Base-by-base conservation (phyloP, 768 basidiomycete genomes). In the Termitomyces sp. region DNA sequence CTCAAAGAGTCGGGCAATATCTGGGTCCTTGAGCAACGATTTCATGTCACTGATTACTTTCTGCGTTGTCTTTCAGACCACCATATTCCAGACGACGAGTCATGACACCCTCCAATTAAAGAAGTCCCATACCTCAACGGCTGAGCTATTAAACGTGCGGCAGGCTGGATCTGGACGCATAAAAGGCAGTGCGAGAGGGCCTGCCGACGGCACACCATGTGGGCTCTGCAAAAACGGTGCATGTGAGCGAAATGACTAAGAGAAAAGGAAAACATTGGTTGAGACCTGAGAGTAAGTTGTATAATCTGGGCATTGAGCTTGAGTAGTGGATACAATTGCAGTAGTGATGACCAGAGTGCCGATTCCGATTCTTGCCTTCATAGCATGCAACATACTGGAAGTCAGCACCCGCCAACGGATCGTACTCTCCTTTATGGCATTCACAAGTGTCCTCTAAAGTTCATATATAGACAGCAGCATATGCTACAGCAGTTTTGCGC, bases 21-120 rank as follows among this genome's bases (percentile, higher is more conserved):
- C 90, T 0, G 89, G 86, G 65, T 92, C 87, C 66, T 84, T 90
- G 56, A 92, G 72, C 44, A 85, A 77, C 17, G 73, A 67, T 42
- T 81, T 90, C 86, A 90, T 87, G 68, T 91, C 86, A n/a, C 60
- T 63, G 31, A 91, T 86, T 29, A 90, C 87, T 77, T 82, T 78
- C 89, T 90, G 59, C 4, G 47, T 42, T 35, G 53, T 6, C n/a
- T 48, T 48, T 32, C 19, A 48, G 32, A 49, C 37, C 25, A 19
- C n/a, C 23, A 50, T 25, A 29, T 12, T 31, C 34, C n/a, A 6
- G 42, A 25, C 31, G 27, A 38, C 40, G 3, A 7, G 29, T n/a
- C 23, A 23, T 25, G 19, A 6, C 17, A 14, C 4, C 8, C 1
- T 34, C 14, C 10, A 34, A 32, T 5, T 37, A n/a, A n/a, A n/a